phyloP scores from a whole-genome alignment of 441 rosid genomes.

The Adansonia madagascariensis region DNA sequence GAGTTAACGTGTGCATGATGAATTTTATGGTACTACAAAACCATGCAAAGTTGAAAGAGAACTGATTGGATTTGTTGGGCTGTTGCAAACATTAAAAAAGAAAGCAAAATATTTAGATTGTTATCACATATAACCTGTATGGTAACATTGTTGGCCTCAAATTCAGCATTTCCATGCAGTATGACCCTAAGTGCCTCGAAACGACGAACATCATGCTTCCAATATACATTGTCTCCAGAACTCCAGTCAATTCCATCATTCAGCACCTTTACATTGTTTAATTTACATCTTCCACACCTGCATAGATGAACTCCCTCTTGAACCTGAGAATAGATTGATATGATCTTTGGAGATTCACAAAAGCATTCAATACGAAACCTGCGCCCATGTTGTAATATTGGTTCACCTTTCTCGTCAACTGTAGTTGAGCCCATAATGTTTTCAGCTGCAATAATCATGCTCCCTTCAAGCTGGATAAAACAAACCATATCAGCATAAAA shows the following conservation, averaged over 20 bases:
- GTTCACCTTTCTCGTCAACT: constrained; percentile 53
- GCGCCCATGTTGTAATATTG: constrained; percentile 67
- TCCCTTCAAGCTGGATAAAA: constrained; percentile 74
- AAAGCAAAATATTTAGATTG: background rate
- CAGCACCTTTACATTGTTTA: constrained; percentile 68
- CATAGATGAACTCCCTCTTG: constrained; percentile 21
- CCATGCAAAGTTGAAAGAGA: background rate
- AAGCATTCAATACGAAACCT: constrained; percentile 46
- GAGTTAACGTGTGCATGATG: background rate
- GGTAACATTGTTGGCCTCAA: constrained; percentile 75
- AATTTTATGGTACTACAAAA: background rate
- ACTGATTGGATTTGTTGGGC: background rate
- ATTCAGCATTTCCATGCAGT: constrained; percentile 90
- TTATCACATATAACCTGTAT: constrained; percentile 54
- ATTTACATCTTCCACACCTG: constrained; percentile 89
- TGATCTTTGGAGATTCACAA: constrained; percentile 5
- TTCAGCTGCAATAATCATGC: constrained; percentile 71
- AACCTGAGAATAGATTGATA: constrained; percentile 16
- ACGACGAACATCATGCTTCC: constrained; percentile 81
- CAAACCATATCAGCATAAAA: constrained; percentile 35
- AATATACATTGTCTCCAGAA: constrained; percentile 65
- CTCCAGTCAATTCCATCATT: constrained; percentile 88
- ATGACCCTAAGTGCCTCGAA: constrained; percentile 67
- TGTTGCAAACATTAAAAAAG: background rate
- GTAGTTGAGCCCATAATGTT: constrained; percentile 76